A percentile compares a stretch with the other conserved stretches of the same genome.
phyloP scores from a whole-genome alignment of 805 yeast species.

The Starmerella floricola region DNA sequence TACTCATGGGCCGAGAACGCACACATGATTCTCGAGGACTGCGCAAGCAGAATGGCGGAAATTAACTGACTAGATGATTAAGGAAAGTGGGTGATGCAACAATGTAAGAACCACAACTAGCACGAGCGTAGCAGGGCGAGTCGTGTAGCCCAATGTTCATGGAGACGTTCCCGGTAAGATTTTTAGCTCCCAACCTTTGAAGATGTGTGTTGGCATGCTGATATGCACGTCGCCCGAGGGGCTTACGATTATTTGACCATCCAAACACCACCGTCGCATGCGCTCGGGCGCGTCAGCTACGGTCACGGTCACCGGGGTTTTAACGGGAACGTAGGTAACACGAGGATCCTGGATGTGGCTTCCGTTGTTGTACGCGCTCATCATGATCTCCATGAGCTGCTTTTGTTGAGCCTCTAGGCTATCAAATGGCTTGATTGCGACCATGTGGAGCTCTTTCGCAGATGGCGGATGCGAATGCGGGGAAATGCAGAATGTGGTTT shows the following conservation, averaged over 20 bases:
- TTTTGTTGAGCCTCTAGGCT: conserved; percentile 19
- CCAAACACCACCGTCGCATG: conserved; percentile 49
- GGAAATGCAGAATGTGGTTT: conserved; percentile 49
- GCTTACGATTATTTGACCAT: conserved; percentile 42
- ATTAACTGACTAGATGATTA: too few relatives aligned
- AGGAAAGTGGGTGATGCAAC: too few relatives aligned
- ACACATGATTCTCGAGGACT: too few relatives aligned
- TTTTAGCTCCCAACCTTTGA: conserved; percentile 26
- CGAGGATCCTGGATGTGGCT: conserved; percentile 38
- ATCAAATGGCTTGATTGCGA: conserved; percentile 34
- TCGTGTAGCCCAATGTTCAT: too few relatives aligned
- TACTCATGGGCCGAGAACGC: too few relatives aligned
- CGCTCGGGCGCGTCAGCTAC: conserved; percentile 27
- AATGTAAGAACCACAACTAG: too few relatives aligned
- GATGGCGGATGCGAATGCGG: conserved; percentile 43
- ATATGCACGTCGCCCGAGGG: conserved; percentile 23
- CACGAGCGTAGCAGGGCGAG: too few relatives aligned
- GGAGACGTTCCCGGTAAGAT: neutral
- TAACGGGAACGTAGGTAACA: conserved; percentile 37
- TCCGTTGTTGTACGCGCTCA: conserved; percentile 45
- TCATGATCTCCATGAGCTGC: conserved; percentile 44
- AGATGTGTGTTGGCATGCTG: conserved; percentile 15
- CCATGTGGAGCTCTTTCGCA: conserved; percentile 33
- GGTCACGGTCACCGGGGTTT: conserved; percentile 9
- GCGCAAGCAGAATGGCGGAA: too few relatives aligned